These are phyloP conservation scores for Jacaranda copaia DNA, from an alignment of 257 asterid genomes.

Conservation along the genomic window DNA sequence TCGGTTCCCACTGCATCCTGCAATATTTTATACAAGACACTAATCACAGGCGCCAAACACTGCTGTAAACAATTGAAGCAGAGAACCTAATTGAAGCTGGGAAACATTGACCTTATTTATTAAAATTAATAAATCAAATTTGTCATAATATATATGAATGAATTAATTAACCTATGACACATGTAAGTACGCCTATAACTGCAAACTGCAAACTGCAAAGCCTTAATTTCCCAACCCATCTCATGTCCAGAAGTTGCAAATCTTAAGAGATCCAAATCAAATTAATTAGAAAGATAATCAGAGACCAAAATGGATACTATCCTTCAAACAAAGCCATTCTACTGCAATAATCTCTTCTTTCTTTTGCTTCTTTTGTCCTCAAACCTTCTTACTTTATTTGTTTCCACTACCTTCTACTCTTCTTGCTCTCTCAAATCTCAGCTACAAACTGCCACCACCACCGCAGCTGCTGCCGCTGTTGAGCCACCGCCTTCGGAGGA, in stretches of 20 bases:
- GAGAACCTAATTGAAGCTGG: conserved; percentile 12
- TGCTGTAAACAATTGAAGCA: conserved; percentile 13
- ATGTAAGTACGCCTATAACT: neutral
- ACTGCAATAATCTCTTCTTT: conserved; percentile 47
- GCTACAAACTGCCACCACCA: conserved; percentile 5
- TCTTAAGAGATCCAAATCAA: conserved; percentile 3
- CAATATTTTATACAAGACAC: neutral
- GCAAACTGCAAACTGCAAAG: neutral
- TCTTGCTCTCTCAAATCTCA: conserved; percentile 46
- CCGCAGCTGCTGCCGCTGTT: neutral
- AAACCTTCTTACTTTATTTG: conserved; percentile 60
- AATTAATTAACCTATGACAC: neutral
- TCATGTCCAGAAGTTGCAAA: neutral
- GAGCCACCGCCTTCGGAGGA: neutral
- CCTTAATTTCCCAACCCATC: neutral
- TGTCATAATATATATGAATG: neutral
- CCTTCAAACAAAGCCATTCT: conserved; percentile 35
- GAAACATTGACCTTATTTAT: conserved; percentile 22
- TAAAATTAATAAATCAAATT: neutral
- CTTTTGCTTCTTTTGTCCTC: conserved; percentile 55
- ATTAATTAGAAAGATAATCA: neutral
- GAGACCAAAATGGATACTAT: conserved; percentile 25
- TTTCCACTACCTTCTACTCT: conserved; percentile 53
- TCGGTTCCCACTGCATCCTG: neutral
- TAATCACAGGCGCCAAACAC: neutral